Percentiles rank a stretch among this genome's conserved stretches.
Evolutionary conservation across 2,329 filamentous ascomycete species (phyloP).

Genomic region (Microcera coccophila): DNA sequence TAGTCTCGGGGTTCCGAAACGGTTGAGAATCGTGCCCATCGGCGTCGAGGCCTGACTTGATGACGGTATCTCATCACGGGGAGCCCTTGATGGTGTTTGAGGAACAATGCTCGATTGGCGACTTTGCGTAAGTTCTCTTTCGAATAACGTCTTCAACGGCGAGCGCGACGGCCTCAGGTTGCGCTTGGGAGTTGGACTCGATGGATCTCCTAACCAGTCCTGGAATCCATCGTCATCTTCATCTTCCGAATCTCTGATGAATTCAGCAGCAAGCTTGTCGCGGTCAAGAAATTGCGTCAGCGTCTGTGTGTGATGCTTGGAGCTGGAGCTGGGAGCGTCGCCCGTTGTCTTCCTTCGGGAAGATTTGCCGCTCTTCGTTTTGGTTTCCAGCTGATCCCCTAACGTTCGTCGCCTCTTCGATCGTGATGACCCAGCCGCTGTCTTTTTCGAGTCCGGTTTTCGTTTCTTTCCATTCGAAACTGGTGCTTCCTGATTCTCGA

Average conservation of each 20-base stretch:
- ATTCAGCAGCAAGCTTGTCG: conserved; percentile 12
- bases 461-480: conserved; percentile 25
- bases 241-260: conserved; percentile 39
- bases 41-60: conserved; percentile 31
- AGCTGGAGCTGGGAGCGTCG: conserved; percentile 27
- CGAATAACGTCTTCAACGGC: conserved; percentile 13
- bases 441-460: conserved; percentile 11
- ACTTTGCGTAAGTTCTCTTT: conserved; percentile 1
- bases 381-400: conserved; percentile 20
- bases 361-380: conserved; percentile 15
- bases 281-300: conserved; percentile 38
- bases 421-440: conserved; percentile 9
- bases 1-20: conserved; percentile 34
- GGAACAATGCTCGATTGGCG: conserved; percentile 37
- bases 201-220: conserved; percentile 30
- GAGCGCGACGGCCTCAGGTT: conserved; percentile 16
- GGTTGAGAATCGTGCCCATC: conserved; percentile 32
- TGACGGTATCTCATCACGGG: conserved; percentile 41
- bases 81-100: conserved; percentile 38
- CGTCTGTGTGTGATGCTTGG: conserved; percentile 40
- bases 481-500: conserved; percentile 21
- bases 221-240: conserved; percentile 28
- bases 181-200: conserved; percentile 21
- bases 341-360: conserved; percentile 30
- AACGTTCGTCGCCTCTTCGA: conserved; percentile 29